Percentiles rank a stretch among this genome's conserved stretches.
phyloP scores from a whole-genome alignment of 73 alveolate species.

The Durusdinium trenchii region DNA sequence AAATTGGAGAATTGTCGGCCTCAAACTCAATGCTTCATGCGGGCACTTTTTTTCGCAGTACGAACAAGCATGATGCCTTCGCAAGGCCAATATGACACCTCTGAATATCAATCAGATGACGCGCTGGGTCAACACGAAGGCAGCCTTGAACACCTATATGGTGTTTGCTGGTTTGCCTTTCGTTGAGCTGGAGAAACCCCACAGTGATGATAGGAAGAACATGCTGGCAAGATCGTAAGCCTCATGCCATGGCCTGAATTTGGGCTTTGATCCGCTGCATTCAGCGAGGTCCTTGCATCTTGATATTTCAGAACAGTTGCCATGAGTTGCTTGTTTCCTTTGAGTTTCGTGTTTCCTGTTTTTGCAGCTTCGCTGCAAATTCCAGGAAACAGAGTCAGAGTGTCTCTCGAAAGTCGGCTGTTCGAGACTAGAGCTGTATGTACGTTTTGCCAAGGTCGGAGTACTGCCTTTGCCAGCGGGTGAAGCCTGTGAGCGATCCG shows the following conservation, averaged over 20 bases:
- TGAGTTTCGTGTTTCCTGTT: background rate
- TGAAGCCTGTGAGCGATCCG: conserved; percentile 83
- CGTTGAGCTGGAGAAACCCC: too few species aligned
- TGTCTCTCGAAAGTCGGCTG: background rate
- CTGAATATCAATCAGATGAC: conserved; percentile 93
- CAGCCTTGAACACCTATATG: background rate
- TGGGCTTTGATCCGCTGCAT: background rate
- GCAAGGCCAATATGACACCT: conserved; percentile 70
- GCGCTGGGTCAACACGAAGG: conserved; percentile 94
- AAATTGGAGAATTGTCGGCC: conserved; percentile 77
- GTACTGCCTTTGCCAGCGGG: conserved; percentile 90
- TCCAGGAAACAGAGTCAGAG: background rate
- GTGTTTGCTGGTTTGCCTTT: background rate
- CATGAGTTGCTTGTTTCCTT: background rate
- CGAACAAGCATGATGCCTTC: background rate
- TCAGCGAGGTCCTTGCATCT: background rate
- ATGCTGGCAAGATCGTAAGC: conserved; percentile 82
- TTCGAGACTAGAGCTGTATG: background rate
- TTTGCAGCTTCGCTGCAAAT: background rate
- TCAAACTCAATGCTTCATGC: background rate
- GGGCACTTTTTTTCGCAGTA: background rate
- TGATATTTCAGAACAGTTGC: background rate
- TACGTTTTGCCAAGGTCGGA: conserved; percentile 38
- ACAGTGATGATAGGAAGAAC: conserved; percentile 76
- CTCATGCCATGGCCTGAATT: conserved; percentile 10